phyloP scores from a whole-genome alignment of 257 asterid species.

The Cordia subcordata region DNA sequence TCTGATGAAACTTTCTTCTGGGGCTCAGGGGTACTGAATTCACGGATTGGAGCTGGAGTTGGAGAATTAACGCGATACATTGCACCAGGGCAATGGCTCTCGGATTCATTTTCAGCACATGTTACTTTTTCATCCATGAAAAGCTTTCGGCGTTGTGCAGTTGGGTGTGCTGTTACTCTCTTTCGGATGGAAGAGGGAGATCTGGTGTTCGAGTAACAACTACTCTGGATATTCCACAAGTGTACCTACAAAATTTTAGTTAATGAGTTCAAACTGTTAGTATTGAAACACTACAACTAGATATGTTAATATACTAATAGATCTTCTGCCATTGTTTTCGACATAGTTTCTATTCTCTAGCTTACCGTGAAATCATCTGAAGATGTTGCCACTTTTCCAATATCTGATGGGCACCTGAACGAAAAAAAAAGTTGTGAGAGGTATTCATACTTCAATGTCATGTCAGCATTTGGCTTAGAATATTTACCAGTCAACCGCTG shows the following conservation, averaged over 20 bases:
- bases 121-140: slow-evolving; percentile 41
- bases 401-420: slow-evolving; percentile 79
- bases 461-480: not conserved
- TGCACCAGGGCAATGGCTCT: slow-evolving; percentile 5
- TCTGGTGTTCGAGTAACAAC: slow-evolving; percentile 65
- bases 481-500: slow-evolving; percentile 84
- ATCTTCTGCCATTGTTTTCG: not conserved
- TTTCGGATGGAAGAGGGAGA: slow-evolving; percentile 82
- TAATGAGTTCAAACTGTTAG: slow-evolving; percentile 3
- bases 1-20: slow-evolving; percentile 33
- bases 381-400: slow-evolving; percentile 83
- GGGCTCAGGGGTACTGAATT: slow-evolving; percentile 64
- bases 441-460: not conserved
- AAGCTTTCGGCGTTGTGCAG: slow-evolving; percentile 48
- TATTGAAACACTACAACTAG: not conserved
- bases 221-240: slow-evolving; percentile 64
- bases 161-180: slow-evolving; percentile 63
- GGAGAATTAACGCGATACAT: slow-evolving; percentile 19
- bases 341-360: not conserved
- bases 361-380: slow-evolving; percentile 98
- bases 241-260: slow-evolving; percentile 47
- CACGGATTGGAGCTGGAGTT: slow-evolving; percentile 24
- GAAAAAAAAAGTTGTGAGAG: slow-evolving; percentile 6
- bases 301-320: not conserved
- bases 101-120: slow-evolving; percentile 21